phyloP scores from a whole-genome alignment of 2,329 filamentous ascomycete species.

The Lachnellula hyalina region DNA sequence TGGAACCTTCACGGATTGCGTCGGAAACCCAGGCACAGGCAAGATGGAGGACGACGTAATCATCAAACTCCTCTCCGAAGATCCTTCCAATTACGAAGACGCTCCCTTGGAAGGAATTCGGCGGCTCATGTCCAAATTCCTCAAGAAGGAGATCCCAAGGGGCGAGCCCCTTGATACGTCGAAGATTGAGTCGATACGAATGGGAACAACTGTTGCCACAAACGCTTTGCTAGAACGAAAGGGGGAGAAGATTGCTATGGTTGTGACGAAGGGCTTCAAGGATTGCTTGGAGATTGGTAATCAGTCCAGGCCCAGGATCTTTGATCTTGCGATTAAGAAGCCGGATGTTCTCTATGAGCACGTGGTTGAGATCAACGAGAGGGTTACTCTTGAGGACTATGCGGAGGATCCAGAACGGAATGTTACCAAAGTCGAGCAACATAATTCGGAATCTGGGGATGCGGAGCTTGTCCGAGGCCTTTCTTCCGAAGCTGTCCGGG shows the following conservation, averaged over 20 bases:
- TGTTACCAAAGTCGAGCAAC: constrained; percentile 44
- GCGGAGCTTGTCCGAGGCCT: constrained; percentile 63
- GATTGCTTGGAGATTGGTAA: constrained; percentile 88
- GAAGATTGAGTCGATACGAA: constrained; percentile 83
- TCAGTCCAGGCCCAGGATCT: constrained; percentile 83
- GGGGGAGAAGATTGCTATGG: constrained; percentile 80
- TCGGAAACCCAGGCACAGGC: constrained; percentile 51
- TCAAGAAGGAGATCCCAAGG: constrained; percentile 68
- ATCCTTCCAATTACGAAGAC: constrained; percentile 64
- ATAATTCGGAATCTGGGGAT: constrained; percentile 41
- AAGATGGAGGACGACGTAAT: constrained; percentile 51
- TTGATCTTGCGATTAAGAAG: constrained; percentile 81
- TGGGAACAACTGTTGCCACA: constrained; percentile 93
- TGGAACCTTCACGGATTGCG: constrained; percentile 70
- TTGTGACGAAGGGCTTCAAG: constrained; percentile 82
- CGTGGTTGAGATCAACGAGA: constrained; percentile 86
- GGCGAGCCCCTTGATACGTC: constrained; percentile 76
- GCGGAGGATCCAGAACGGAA: constrained; percentile 74
- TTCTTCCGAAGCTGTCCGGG: constrained; percentile 68
- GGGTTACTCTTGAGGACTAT: constrained; percentile 87
- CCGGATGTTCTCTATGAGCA: constrained; percentile 81
- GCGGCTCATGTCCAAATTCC: constrained; percentile 75
- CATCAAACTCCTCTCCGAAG: constrained; percentile 71
- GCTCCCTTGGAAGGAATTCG: constrained; percentile 75
- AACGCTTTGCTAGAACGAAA: constrained; percentile 88